These are phyloP conservation scores for Waitea zeae DNA, from an alignment of 1,284 basidiomycete genomes.

Conservation along the genomic window DNA sequence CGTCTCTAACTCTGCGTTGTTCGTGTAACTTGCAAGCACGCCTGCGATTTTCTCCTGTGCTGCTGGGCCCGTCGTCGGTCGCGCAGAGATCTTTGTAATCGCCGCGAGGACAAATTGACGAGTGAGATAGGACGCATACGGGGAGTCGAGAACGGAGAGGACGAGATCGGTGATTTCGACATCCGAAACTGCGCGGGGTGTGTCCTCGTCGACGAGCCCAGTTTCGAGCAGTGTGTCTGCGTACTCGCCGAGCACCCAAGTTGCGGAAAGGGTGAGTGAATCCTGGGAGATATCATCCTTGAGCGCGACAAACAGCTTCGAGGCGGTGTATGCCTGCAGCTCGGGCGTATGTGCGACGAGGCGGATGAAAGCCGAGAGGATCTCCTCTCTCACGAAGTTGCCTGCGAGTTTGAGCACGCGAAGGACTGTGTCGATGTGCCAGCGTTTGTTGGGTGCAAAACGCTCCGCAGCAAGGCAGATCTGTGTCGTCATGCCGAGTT, in stretches of 20 bases:
- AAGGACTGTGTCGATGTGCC: conserved; percentile 98
- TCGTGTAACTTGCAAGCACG: conserved; percentile 63
- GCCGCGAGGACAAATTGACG: conserved; percentile 89
- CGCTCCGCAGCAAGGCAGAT: conserved; percentile 92
- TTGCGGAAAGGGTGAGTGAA: conserved; percentile 80
- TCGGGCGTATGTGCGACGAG: conserved; percentile 96
- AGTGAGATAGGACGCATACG: conserved; percentile 83
- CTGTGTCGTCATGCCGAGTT: conserved; percentile 94
- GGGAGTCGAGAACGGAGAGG: conserved; percentile 79
- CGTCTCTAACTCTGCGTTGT: conserved; percentile 82
- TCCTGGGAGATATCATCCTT: conserved; percentile 92
- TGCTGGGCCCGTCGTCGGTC: conserved; percentile 39
- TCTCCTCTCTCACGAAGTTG: conserved; percentile 96
- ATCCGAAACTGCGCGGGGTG: conserved; percentile 59
- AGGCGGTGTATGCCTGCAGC: conserved; percentile 89
- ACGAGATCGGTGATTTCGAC: conserved; percentile 78
- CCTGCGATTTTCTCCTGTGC: conserved; percentile 70
- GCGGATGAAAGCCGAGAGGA: conserved; percentile 88
- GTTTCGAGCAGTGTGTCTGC: conserved; percentile 81
- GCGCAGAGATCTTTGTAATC: conserved; percentile 80
- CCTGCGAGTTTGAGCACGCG: conserved; percentile 89
- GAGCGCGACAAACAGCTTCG: conserved; percentile 81
- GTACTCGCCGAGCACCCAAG: conserved; percentile 97
- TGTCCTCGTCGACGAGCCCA: conserved; percentile 81
- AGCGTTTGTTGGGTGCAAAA: conserved; percentile 94